Base-by-base conservation (phyloP, 2,329 filamentous ascomycete species). In the Fusarium ramigenum region DNA sequence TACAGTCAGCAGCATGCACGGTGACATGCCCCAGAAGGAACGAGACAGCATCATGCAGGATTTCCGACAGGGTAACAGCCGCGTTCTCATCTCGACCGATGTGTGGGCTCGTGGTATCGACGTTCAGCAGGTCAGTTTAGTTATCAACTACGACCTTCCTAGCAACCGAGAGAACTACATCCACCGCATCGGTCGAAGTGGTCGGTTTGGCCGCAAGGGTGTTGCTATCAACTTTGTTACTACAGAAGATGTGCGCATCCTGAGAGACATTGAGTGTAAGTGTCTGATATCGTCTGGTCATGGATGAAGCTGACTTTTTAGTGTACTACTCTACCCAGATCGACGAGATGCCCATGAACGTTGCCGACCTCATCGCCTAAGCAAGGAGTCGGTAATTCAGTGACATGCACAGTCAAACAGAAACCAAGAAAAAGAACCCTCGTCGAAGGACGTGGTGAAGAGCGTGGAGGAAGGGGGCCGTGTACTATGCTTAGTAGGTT, bases 81-180 rank as follows among this genome's bases (percentile, higher is more conserved):
- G 96, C 80, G 96, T 99, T 28, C 87, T 99, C 57, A 99, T 99
- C 81, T 97, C 95, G 40, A 99, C 96, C 2, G 96, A 99, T 82
- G 95, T 99, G 49, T 97, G 96, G 95, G 96, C 96, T 64, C 93
- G 96, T 82, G 96, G 96, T 85, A 99, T 99, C 84, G 96, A 99
- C 81, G 96, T 99, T 56, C 96, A 99, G 85, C 96, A 99, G 83
- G 96, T 99, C 78, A 97, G 93, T 70, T 87, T 99, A 80, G 96
- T 99, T 71, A 99, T 99, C 88, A 99, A 99, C 87, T 99, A 99
- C 84, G 96, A 99, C 82, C 87, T 99, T 67, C 96, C 96, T 7
- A 96, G 93, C 84, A 98, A 99, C 85, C 95, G 96, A 88, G 96
- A 99, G 85, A 99, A 99, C 87, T 99, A 99, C 84, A 98, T 99